Conservation (phyloP, 164 flowering plant genomes). For the Buxus sempervirens region DNA sequence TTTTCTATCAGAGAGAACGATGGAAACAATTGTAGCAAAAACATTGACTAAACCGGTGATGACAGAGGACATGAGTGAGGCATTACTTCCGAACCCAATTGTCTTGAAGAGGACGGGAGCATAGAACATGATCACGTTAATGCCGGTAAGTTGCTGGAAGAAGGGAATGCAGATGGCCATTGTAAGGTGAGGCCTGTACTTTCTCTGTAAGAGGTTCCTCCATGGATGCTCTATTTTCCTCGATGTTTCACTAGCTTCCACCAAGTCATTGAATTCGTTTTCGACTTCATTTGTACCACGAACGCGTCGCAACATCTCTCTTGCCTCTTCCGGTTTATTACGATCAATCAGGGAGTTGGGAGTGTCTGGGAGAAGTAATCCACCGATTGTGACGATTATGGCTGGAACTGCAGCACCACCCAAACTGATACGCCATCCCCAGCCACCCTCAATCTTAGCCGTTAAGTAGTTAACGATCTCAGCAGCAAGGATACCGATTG, state of each 20-base stretch:
- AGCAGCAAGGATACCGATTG: conserved; percentile 29
- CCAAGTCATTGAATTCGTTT: conserved; percentile 14
- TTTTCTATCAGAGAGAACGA: conserved; percentile 15
- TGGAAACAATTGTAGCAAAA: conserved; percentile 14
- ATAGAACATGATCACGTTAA: conserved; percentile 27
- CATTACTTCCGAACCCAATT: conserved; percentile 21
- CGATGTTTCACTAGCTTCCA: conserved; percentile 23
- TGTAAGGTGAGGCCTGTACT: conserved; percentile 29
- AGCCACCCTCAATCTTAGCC: conserved; percentile 30
- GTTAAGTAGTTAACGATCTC: conserved; percentile 25
- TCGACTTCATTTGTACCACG: conserved; percentile 23
- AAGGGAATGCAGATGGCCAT: conserved; percentile 28
- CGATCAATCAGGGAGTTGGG: conserved; percentile 35
- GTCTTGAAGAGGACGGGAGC: conserved; percentile 29
- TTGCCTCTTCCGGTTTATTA: conserved; percentile 14
- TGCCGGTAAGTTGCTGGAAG: conserved; percentile 35
- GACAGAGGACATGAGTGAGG: conserved; percentile 28
- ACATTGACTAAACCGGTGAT: conserved; percentile 22
- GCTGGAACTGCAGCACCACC: conserved; percentile 34
- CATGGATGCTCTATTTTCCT: conserved; percentile 23
- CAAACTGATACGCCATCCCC: conserved; percentile 39
- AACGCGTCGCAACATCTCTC: conserved; percentile 18
- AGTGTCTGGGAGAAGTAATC: conserved; percentile 33
- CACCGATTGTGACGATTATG: conserved; percentile 24
- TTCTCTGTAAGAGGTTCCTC: conserved; percentile 15